Conservation (phyloP, 768 basidiomycete genomes). For the Suillus decipiens region DNA sequence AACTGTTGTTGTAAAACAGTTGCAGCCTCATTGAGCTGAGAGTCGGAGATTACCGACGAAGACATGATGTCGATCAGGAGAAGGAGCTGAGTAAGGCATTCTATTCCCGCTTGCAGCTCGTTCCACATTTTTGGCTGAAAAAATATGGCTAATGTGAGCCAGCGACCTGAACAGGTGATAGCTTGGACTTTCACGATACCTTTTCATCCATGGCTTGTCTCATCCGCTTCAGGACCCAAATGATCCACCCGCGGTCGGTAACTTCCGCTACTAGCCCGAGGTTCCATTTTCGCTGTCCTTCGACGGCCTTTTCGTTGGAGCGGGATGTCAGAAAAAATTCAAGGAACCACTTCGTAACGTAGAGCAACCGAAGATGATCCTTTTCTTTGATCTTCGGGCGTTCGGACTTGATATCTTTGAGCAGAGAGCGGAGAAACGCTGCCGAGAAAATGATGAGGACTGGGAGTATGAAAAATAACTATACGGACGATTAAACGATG, state of each 20-base stretch:
- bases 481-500: conserved; percentile 85
- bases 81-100: conserved; percentile 91
- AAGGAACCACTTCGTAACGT: conserved; percentile 88
- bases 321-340: conserved; percentile 77
- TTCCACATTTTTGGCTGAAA: conserved; percentile 89
- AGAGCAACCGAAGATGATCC: conserved; percentile 88
- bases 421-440: conserved; percentile 85
- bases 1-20: conserved; percentile 84
- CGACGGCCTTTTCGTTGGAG: conserved; percentile 36
- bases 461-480: conserved; percentile 14
- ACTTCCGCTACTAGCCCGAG: conserved; percentile 84
- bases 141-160: conserved; percentile 14
- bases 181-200: conserved; percentile 43
- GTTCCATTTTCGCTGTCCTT: conserved; percentile 46
- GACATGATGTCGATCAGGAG: conserved; percentile 87
- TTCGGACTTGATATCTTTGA: conserved; percentile 94
- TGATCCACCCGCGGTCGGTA: conserved; percentile 82
- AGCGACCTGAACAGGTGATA: conserved; percentile 12
- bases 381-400: conserved; percentile 92
- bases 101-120: conserved; percentile 91
- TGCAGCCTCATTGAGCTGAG: conserved; percentile 68
- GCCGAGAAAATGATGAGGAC: conserved; percentile 21
- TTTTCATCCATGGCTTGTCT: conserved; percentile 88
- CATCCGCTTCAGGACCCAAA: conserved; percentile 91
- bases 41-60: conserved; percentile 40